Evolutionary conservation across 495 filamentous ascomycete genomes (phyloP).

Genomic region (Letharia lupina): DNA sequence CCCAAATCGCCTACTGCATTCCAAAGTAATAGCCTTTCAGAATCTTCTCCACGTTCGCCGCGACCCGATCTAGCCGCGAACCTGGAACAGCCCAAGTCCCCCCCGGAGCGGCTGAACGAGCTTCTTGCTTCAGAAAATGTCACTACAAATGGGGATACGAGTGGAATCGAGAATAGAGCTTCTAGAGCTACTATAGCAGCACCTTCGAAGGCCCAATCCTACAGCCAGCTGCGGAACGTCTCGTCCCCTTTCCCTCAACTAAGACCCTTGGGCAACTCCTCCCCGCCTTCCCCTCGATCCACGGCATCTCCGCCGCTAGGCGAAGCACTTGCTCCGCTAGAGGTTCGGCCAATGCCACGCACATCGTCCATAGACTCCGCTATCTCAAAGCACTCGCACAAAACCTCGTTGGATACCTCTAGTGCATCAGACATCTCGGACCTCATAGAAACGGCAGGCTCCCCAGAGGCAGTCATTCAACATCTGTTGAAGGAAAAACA

Average conservation of each 20-base stretch:
- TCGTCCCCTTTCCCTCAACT: constrained; percentile 22
- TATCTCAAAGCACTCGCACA: constrained; percentile 68
- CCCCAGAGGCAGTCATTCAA: constrained; percentile 79
- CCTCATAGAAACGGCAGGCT: constrained; percentile 75
- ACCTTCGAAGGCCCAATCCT: constrained; percentile 22
- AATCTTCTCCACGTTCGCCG: constrained; percentile 21
- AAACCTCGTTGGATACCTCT: constrained; percentile 51
- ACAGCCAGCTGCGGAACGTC: constrained; percentile 24
- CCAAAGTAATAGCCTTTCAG: not conserved
- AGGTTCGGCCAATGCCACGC: constrained; percentile 50
- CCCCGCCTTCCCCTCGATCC: constrained; percentile 24
- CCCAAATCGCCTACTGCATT: constrained; percentile 15
- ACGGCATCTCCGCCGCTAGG: constrained; percentile 18
- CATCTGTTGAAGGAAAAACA: constrained; percentile 88
- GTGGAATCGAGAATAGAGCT: not conserved
- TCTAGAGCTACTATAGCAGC: constrained; percentile 11
- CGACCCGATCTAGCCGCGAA: constrained; percentile 3
- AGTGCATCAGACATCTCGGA: constrained; percentile 58
- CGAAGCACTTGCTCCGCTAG: constrained; percentile 24
- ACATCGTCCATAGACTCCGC: constrained; percentile 94
- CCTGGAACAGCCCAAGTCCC: constrained; percentile 20
- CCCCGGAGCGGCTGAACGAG: constrained; percentile 18
- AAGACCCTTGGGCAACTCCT: constrained; percentile 19
- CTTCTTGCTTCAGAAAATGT: constrained; percentile 10
- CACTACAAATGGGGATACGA: constrained; percentile 11